Base-by-base conservation (phyloP, 345 rosid genomes). In the Atalantia buxifolia region DNA sequence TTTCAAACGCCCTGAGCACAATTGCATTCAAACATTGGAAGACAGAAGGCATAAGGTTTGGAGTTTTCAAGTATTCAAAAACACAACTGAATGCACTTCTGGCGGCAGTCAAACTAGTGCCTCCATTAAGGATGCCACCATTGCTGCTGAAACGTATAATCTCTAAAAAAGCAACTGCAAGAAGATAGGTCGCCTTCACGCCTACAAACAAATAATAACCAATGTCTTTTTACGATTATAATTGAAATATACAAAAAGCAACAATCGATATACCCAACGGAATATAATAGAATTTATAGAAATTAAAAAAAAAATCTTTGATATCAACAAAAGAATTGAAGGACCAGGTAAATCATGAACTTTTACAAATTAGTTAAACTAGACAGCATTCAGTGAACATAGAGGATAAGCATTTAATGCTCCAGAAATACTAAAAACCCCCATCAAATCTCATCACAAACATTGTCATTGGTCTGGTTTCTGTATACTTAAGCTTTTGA, bases 111-210 rank as follows among this genome's bases (percentile, higher is more conserved):
- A 88, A 85, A 78, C 86, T 81, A 71, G 86, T 75, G 73, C 88
- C 88, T 66, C 98, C 97, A 81, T 94, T 97, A 77, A 97, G 98
- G 80, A 94, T 90, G 81, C 99, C 99, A 66, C 99, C 99, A 67
- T 97, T 97, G 84, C 98, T 97, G 83, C 93, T 92, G 85, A 97
- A 97, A 53, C 99, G 97, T 73, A 92, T 92, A 66, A 93, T 93
- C 87, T 97, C 99, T 81, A 97, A 80, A 85, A 94, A 94, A 50
- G 99, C 94, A 40, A 97, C 99, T 31, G 99, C 98, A 81, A 97
- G 99, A 89, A 97, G 95, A 90, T 94, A 97, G 71, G 98, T 97
- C 33, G 99, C 98, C 88, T 97, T 97, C 78, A 97, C 98, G 69
- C 98, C 99, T 97, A 84, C 76, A 83, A 76, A 80, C 80, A 35